These are phyloP conservation scores for Porcisia deanei DNA, from an alignment of 208 protist species.

Conservation along the genomic window DNA sequence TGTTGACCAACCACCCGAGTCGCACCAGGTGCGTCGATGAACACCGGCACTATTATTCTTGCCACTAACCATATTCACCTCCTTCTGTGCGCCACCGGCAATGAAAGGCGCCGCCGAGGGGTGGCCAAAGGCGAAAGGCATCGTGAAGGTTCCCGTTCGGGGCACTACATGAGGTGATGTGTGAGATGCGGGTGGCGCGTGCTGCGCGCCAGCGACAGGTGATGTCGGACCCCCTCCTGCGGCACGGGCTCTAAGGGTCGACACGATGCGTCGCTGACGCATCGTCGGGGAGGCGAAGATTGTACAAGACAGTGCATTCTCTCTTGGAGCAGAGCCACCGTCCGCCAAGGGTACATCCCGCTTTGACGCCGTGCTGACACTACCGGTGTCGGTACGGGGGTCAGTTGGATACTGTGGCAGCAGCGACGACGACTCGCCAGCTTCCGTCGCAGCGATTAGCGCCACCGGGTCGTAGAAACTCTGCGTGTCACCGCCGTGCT, in stretches of 20 bases:
- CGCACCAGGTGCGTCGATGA: neutral
- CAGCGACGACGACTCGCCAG: neutral
- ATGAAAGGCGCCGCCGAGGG: neutral
- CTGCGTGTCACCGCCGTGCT: neutral
- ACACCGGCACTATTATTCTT: neutral
- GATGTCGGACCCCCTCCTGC: neutral
- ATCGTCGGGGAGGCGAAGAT: conserved; percentile 12
- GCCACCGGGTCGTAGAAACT: neutral
- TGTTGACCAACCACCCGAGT: conserved; percentile 18
- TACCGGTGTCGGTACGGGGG: neutral
- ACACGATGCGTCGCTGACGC: conserved; percentile 3
- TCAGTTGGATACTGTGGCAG: neutral
- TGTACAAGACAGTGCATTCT: neutral
- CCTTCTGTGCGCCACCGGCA: no score
- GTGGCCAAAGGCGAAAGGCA: neutral
- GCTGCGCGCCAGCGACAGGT: neutral
- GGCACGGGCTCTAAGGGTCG: no score
- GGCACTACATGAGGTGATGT: neutral
- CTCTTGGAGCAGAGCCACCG: neutral
- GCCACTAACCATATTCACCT: neutral
- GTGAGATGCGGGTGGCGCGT: neutral
- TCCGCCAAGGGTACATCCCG: neutral
- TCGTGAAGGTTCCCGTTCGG: neutral
- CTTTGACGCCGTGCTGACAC: neutral
- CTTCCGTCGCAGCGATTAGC: neutral